Conservation (phyloP, 2,329 filamentous ascomycete species). For the Xylariales sp. region DNA sequence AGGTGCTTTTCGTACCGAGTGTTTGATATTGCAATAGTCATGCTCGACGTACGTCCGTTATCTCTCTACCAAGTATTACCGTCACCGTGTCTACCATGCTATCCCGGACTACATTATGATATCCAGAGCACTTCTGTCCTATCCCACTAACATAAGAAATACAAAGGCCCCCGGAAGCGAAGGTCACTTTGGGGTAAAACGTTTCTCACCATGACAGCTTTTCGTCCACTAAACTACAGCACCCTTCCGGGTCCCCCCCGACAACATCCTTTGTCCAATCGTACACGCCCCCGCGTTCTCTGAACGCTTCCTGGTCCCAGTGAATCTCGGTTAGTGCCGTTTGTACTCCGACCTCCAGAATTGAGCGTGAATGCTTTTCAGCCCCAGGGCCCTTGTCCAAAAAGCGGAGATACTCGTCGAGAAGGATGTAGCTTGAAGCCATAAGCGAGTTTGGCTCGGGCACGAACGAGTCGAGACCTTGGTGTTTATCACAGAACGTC, state of each 20-base stretch:
- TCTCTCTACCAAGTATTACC: too few relatives aligned
- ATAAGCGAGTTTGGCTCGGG: slow-evolving; percentile 63
- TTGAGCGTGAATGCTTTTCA: slow-evolving; percentile 49
- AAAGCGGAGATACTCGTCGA: slow-evolving; percentile 65
- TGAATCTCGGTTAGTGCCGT: slow-evolving; percentile 57
- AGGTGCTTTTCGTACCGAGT: too few relatives aligned
- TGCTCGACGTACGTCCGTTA: too few relatives aligned
- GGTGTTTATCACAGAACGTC: slow-evolving; percentile 59
- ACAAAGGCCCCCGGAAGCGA: too few relatives aligned
- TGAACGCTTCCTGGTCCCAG: slow-evolving; percentile 60
- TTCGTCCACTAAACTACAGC: slow-evolving; percentile 29
- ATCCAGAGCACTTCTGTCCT: too few relatives aligned
- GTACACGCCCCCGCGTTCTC: slow-evolving; percentile 60
- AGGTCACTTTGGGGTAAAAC: too few relatives aligned
- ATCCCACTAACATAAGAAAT: too few relatives aligned
- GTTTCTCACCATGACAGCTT: slow-evolving; percentile 14
- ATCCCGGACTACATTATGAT: too few relatives aligned
- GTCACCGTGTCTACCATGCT: too few relatives aligned
- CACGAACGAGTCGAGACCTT: slow-evolving; percentile 56
- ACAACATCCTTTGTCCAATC: slow-evolving; percentile 56
- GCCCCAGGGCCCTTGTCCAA: slow-evolving; percentile 56
- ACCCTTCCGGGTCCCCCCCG: slow-evolving; percentile 7
- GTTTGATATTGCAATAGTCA: too few relatives aligned
- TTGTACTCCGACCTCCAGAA: slow-evolving; percentile 61
- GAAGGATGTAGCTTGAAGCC: slow-evolving; percentile 62